phyloP scores from a whole-genome alignment of 106 monocot species.

The Hemerocallis citrina region DNA sequence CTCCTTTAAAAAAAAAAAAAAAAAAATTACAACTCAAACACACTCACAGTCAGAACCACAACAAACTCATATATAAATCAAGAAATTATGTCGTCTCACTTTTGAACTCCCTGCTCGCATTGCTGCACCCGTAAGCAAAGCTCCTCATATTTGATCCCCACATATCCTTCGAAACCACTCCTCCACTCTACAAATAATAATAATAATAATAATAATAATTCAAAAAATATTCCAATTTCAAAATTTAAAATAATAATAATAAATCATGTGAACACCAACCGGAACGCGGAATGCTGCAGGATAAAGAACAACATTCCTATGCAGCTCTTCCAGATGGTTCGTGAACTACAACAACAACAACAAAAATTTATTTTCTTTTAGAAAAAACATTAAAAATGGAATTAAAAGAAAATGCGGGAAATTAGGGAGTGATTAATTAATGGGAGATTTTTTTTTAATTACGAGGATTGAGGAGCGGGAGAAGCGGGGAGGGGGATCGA shows the following conservation, averaged over 20 bases:
- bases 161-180: neutral
- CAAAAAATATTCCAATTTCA: no score
- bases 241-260: no score
- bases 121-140: conserved; percentile 75
- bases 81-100: conserved; percentile 23
- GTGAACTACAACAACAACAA: no score
- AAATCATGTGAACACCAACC: no score
- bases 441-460: no score
- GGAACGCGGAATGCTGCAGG: conserved; percentile 38
- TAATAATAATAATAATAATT: no score
- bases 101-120: conserved; percentile 24
- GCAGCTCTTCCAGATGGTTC: neutral
- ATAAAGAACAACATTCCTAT: neutral
- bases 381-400: no score
- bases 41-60: neutral
- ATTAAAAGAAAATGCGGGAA: neutral
- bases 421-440: conserved; percentile 11
- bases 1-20: conserved; percentile 17
- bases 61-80: neutral
- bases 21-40: neutral
- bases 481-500: conserved; percentile 33
- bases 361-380: no score
- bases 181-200: conserved; percentile 19
- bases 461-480: no score
- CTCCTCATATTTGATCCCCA: conserved; percentile 60